Conservation (phyloP, 2,329 filamentous ascomycete genomes). For the Trichoderma sp. region DNA sequence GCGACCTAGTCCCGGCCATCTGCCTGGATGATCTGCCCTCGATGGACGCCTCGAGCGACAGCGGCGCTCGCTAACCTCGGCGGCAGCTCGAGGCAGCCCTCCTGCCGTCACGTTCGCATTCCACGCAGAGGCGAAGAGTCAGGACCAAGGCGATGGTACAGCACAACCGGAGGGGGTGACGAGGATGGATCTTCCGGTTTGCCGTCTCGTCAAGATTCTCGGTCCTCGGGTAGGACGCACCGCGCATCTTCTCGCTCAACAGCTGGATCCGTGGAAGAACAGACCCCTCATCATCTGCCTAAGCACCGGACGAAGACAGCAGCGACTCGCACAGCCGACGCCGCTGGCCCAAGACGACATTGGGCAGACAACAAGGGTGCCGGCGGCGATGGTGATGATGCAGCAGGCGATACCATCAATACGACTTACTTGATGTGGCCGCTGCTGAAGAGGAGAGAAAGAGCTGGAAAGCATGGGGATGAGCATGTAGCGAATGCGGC, state of each 20-base stretch:
- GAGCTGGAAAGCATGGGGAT: background rate
- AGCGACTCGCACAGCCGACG: background rate
- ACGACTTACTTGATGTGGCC: conserved; percentile 13
- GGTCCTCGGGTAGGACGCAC: background rate
- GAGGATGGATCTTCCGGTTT: background rate
- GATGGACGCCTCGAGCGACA: conserved; percentile 36
- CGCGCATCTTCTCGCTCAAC: background rate
- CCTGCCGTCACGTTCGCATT: background rate
- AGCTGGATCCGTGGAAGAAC: background rate
- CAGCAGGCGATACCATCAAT: background rate
- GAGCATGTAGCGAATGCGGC: background rate
- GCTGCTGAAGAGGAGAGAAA: conserved; percentile 12
- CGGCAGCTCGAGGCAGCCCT: conserved; percentile 15
- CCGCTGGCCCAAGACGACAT: background rate
- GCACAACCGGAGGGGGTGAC: background rate
- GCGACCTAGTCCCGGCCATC: background rate
- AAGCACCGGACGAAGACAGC: background rate
- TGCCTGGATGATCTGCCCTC: conserved; percentile 39
- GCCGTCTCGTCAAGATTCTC: background rate
- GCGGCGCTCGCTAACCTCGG: conserved; percentile 30
- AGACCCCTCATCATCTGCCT: background rate
- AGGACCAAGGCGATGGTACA: background rate
- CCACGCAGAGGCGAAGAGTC: background rate
- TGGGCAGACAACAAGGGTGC: background rate
- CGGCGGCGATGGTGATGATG: background rate